Base-by-base conservation (phyloP, 1,139 yeast species). In the Magnusiomyces ingens region DNA sequence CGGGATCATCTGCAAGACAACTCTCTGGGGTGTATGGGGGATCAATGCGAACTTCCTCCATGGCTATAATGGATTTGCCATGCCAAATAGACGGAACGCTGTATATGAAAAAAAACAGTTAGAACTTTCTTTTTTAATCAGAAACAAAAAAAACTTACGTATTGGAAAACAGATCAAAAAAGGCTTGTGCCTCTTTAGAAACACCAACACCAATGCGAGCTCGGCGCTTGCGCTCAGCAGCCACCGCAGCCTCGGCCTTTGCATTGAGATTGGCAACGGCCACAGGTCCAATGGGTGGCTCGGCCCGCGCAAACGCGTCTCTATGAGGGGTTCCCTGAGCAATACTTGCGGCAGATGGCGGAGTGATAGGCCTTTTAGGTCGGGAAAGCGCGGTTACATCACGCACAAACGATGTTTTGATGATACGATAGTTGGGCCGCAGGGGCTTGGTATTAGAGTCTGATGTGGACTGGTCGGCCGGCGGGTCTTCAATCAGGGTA, bases 391-490 rank as follows among this genome's bases (percentile, higher is more conserved):
- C 78, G 41, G 74, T 74, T 15, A 83, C 72, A 10, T 74, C 73
- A 63, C 81, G 81, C 59, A 85, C 77, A 63, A 81, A 84, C 11
- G 80, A 68, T 5, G 81, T 74, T 63, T 82, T 82, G 55, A 85
- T 71, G 51, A 84, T 70, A 56, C 79, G 75, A 66, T 78, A 82
- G 49, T 75, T 73, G 21, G 61, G 57, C 58, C 57, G 56, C 61
- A 58, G 65, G 55, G 6, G 38, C 51, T 46, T 48, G 51, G 41
- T 12, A 38, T 32, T 42, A 42, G 15, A 29, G 15, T 18, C 19
- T 48, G 36, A 36, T 21, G 48, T 35, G 22, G 51, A 36, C 12
- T 32, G 48, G 12, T 47, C 56, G 35, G 17, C 35, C 21, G 19
- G 29, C 11, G 47, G 40, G 38, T 64, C 67, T 52, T 68, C 68